A percentile compares a stretch with the other conserved stretches of the same genome.
These are phyloP conservation scores for Xylaria sp. DNA, from an alignment of 2,329 filamentous ascomycete genomes.

Conservation along the genomic window DNA sequence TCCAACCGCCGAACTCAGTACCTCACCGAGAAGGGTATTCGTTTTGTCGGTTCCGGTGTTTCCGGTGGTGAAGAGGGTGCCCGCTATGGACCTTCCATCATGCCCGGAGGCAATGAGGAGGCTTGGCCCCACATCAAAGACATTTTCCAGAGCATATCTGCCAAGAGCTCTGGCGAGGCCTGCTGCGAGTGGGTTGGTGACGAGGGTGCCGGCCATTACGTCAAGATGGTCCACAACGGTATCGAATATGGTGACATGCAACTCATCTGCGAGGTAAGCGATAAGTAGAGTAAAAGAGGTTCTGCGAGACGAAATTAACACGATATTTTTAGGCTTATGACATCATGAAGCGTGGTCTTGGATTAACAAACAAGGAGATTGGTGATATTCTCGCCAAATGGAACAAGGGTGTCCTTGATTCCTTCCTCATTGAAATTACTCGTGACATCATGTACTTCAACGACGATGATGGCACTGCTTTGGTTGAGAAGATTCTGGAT, in stretches of 20 bases:
- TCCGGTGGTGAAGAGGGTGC: conserved; percentile 99
- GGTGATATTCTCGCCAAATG: conserved; percentile 93
- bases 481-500: conserved; percentile 99
- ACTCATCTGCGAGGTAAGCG: conserved; percentile 94
- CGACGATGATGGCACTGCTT: conserved; percentile 88
- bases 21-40: conserved; percentile 85
- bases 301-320: conserved; percentile 17
- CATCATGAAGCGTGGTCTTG: conserved; percentile 98
- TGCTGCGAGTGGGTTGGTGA: conserved; percentile 99
- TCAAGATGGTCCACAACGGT: conserved; percentile 99
- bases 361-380: conserved; percentile 90
- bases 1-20: conserved; percentile 97
- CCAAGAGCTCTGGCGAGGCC: conserved; percentile 95
- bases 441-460: conserved; percentile 99
- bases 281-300: neutral
- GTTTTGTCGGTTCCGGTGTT: conserved; percentile 96
- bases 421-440: conserved; percentile 99
- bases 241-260: conserved; percentile 99
- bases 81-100: conserved; percentile 94
- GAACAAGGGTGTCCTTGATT: conserved; percentile 99
- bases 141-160: conserved; percentile 96
- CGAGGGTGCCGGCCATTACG: conserved; percentile 99
- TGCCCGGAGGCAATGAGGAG: conserved; percentile 98
- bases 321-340: conserved; percentile 81
- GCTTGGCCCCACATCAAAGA: conserved; percentile 99